A percentile compares a stretch with the other conserved stretches of the same genome.
These are phyloP conservation scores for Clarireedia sp. DNA, from an alignment of 2,329 filamentous ascomycete genomes.

Conservation along the genomic window DNA sequence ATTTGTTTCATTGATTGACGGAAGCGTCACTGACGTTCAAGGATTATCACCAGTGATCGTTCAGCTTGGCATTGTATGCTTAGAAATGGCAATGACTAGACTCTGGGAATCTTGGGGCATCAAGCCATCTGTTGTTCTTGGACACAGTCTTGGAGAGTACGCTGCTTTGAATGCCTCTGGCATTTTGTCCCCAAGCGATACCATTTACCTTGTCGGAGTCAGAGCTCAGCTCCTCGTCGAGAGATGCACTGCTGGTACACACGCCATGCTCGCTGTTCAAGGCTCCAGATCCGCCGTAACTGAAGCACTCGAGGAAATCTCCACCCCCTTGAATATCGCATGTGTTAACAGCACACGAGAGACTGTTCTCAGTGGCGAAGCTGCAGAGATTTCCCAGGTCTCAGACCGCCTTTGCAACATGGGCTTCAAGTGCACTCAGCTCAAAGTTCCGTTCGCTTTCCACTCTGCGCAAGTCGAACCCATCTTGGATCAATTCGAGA, in stretches of 20 bases:
- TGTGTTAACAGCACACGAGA: slow-evolving; percentile 9
- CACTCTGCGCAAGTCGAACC: slow-evolving; percentile 57
- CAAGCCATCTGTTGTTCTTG: slow-evolving; percentile 41
- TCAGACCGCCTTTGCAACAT: slow-evolving; percentile 40
- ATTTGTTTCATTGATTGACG: slow-evolving; percentile 6
- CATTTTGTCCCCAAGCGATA: slow-evolving; percentile 60
- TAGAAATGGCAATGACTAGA: slow-evolving; percentile 7
- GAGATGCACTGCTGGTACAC: slow-evolving; percentile 57
- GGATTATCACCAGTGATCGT: slow-evolving; percentile 7
- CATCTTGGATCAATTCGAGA: slow-evolving; percentile 51
- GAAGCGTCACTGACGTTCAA: background rate
- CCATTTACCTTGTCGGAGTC: slow-evolving; percentile 61
- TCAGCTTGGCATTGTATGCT: slow-evolving; percentile 6
- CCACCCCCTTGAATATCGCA: slow-evolving; percentile 3
- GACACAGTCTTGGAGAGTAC: slow-evolving; percentile 34
- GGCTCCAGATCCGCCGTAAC: slow-evolving; percentile 34
- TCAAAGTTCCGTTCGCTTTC: slow-evolving; percentile 58
- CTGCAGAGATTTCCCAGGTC: slow-evolving; percentile 22
- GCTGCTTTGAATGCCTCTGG: slow-evolving; percentile 63
- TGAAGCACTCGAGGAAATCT: slow-evolving; percentile 16
- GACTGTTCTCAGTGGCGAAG: slow-evolving; percentile 35
- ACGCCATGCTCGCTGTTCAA: slow-evolving; percentile 55
- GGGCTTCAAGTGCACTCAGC: slow-evolving; percentile 39
- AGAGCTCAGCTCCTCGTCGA: slow-evolving; percentile 57
- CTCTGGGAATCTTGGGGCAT: slow-evolving; percentile 10